These are phyloP conservation scores for Pseudogymnoascus destructans DNA, from an alignment of 2,329 filamentous ascomycete genomes.

Conservation along the genomic window DNA sequence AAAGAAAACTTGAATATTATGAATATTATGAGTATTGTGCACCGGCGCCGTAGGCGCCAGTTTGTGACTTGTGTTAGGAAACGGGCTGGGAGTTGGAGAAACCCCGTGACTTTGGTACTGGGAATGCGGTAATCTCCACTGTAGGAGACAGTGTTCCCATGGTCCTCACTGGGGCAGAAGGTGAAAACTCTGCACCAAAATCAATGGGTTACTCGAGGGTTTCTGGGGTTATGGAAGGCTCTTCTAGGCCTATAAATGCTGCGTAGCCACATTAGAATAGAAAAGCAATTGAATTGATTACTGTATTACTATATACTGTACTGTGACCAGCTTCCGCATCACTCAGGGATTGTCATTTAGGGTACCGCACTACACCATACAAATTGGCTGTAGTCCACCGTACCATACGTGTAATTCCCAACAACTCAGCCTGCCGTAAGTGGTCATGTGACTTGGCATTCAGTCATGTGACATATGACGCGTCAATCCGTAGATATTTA, in stretches of 20 bases:
- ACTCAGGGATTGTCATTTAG: neutral
- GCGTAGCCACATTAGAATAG: neutral
- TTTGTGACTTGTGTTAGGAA: no score
- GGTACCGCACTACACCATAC: neutral
- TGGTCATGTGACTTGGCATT: no score
- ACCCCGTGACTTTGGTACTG: neutral
- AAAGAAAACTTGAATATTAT: no score
- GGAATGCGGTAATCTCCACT: neutral
- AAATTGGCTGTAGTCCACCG: neutral
- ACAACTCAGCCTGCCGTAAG: no score
- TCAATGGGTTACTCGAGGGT: neutral
- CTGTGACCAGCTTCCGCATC: neutral
- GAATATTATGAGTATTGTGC: no score
- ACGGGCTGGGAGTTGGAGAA: neutral
- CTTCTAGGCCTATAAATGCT: neutral
- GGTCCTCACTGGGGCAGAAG: neutral
- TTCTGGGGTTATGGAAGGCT: neutral
- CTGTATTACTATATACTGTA: neutral
- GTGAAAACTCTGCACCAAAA: neutral
- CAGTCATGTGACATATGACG: no score
- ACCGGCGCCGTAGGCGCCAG: no score
- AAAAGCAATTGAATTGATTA: neutral
- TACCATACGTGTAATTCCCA: neutral
- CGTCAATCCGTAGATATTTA: no score
- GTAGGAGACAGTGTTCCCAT: neutral